A percentile compares a stretch with the other conserved stretches of the same genome.
Conservation (phyloP, 768 basidiomycete species). For the Boletus coccyginus region DNA sequence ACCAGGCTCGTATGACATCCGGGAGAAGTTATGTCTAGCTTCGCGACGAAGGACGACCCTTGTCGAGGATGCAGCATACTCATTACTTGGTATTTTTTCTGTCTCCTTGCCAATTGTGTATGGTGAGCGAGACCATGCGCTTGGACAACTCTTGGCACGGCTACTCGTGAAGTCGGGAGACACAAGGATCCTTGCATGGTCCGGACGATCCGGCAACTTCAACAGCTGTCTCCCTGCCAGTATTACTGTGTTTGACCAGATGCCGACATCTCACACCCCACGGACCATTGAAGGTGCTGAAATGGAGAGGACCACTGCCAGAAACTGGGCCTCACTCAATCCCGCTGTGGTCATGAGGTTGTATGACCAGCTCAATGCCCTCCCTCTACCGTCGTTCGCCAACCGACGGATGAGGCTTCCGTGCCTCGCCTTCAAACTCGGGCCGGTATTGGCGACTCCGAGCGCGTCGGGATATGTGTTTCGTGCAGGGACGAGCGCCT, state of each 20-base stretch:
- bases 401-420: constrained; percentile 1
- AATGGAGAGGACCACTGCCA: not conserved
- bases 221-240: constrained; percentile 5
- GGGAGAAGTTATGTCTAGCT: not conserved
- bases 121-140: not conserved
- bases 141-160: constrained; percentile 2
- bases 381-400: not conserved
- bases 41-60: not conserved
- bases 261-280: not conserved
- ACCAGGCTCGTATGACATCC: not conserved
- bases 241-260: not conserved
- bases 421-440: constrained; percentile 1
- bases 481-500: too few species aligned
- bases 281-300: not conserved
- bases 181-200: constrained; percentile 7
- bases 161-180: constrained; percentile 2
- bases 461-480: not conserved
- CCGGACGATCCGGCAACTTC: not conserved
- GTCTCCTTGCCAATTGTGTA: not conserved
- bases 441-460: not conserved
- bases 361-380: not conserved
- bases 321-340: not conserved
- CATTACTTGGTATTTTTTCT: constrained; percentile 4
- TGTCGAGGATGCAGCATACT: constrained; percentile 6
- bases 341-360: not conserved